Conservation (phyloP, 768 basidiomycete genomes). For the Pisolithus albus region DNA sequence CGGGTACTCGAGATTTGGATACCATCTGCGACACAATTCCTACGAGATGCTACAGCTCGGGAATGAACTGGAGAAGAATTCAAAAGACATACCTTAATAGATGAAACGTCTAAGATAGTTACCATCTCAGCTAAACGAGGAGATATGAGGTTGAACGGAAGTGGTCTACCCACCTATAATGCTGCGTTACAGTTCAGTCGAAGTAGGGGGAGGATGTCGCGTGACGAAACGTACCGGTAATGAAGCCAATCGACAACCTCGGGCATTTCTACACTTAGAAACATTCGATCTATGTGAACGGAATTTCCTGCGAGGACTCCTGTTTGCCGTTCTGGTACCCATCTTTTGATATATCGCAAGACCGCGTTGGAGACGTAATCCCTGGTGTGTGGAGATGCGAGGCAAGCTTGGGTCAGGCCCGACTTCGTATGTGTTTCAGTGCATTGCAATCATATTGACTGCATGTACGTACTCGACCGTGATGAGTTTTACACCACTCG, state of each 20-base stretch:
- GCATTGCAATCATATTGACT: not conserved
- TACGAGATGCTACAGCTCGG: constrained; percentile 20
- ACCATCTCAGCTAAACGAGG: not conserved
- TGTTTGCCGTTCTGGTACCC: constrained; percentile 61
- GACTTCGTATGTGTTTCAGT: constrained; percentile 40
- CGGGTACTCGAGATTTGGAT: constrained; percentile 29
- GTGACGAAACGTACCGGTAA: constrained; percentile 49
- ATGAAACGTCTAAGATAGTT: constrained; percentile 63
- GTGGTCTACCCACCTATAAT: constrained; percentile 56
- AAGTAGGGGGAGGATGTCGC: not conserved
- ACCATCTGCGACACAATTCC: constrained; percentile 77
- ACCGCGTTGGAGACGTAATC: constrained; percentile 56
- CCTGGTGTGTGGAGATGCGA: constrained; percentile 59
- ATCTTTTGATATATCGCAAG: constrained; percentile 72
- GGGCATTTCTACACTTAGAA: constrained; percentile 75
- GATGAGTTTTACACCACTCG: constrained; percentile 81
- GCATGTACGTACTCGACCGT: constrained; percentile 50
- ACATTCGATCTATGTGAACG: constrained; percentile 73
- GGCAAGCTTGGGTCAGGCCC: constrained; percentile 74
- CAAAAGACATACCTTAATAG: constrained; percentile 53
- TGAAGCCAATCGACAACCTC: constrained; percentile 73
- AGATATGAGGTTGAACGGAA: not conserved
- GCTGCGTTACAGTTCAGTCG: constrained; percentile 27
- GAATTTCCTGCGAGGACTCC: constrained; percentile 84
- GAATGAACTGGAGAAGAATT: not conserved